Evolutionary conservation across 1,139 yeast genomes (phyloP).

Genomic region (Geotrichum candidum): DNA sequence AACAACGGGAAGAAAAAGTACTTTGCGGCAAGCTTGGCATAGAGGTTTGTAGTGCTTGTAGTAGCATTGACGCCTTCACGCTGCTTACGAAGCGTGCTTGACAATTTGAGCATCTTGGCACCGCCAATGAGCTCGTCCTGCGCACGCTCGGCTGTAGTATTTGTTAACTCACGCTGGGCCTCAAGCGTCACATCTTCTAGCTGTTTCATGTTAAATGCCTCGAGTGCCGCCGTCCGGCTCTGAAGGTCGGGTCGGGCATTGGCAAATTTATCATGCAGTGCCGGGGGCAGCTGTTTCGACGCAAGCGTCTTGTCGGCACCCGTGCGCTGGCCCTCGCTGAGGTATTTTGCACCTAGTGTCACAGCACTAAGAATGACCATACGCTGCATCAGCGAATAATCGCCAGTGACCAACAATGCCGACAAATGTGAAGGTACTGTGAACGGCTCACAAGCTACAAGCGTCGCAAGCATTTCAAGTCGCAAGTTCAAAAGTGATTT

Average conservation of each 20-base stretch:
- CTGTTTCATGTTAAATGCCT: conserved; percentile 7
- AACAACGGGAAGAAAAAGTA: conserved; percentile 52
- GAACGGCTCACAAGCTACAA: conserved; percentile 46
- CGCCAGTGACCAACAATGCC: conserved; percentile 49
- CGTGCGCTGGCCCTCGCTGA: conserved; percentile 37
- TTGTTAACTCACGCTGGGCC: conserved; percentile 27
- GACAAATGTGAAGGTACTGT: conserved; percentile 39
- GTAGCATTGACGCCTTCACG: conserved; percentile 19
- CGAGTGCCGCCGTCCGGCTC: not conserved
- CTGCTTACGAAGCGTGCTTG: conserved; percentile 37
- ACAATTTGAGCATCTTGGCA: conserved; percentile 44
- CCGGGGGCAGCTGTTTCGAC: conserved; percentile 44
- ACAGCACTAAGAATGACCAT: conserved; percentile 50
- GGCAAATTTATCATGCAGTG: conserved; percentile 38
- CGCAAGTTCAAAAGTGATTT: conserved; percentile 46
- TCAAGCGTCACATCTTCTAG: conserved; percentile 6
- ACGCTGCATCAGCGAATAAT: conserved; percentile 60
- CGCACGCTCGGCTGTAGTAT: conserved; percentile 40
- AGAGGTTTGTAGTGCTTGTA: conserved; percentile 30
- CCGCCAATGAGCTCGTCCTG: conserved; percentile 39
- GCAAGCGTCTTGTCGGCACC: conserved; percentile 39
- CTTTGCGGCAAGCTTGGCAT: conserved; percentile 44
- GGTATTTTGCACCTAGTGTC: conserved; percentile 43
- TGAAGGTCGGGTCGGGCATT: not conserved
- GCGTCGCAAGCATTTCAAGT: conserved; percentile 48